These are phyloP conservation scores for Stachybotrys elegans DNA, from an alignment of 2,329 filamentous ascomycete species.

Conservation along the genomic window DNA sequence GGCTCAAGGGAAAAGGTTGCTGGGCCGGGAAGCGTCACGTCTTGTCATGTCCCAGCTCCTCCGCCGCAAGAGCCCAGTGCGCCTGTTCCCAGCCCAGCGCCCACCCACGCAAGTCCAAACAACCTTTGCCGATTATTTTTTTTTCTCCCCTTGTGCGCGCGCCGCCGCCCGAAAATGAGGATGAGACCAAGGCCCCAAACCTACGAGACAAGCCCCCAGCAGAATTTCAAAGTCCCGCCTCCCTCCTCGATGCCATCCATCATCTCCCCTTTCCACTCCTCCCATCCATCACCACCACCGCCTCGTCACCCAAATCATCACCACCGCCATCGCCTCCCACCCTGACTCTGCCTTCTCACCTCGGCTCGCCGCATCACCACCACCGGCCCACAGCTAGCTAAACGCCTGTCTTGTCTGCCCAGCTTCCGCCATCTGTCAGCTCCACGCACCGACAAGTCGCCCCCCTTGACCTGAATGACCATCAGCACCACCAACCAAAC, in stretches of 20 bases:
- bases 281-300: constrained; percentile 10
- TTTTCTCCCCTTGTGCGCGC: constrained; percentile 34
- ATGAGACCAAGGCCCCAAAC: constrained; percentile 33
- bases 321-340: constrained; percentile 15
- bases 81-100: constrained; percentile 13
- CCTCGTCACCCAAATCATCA: constrained; percentile 14
- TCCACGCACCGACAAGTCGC: too few relatives aligned
- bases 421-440: too few relatives aligned
- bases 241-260: constrained; percentile 11
- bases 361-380: constrained; percentile 13
- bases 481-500: too few relatives aligned
- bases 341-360: too few relatives aligned
- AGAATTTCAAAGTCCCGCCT: constrained; percentile 21
- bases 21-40: constrained; percentile 13
- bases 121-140: constrained; percentile 30
- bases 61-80: constrained; percentile 4
- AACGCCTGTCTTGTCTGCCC: too few relatives aligned
- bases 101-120: constrained; percentile 12
- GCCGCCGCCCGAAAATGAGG: constrained; percentile 33
- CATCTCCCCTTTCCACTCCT: constrained; percentile 19
- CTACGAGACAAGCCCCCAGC: constrained; percentile 29
- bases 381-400: constrained; percentile 2
- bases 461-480: too few relatives aligned
- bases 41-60: constrained; percentile 7
- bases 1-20: background rate